phyloP scores from a whole-genome alignment of 257 asterid genomes.

The Nicotiana undulata region DNA sequence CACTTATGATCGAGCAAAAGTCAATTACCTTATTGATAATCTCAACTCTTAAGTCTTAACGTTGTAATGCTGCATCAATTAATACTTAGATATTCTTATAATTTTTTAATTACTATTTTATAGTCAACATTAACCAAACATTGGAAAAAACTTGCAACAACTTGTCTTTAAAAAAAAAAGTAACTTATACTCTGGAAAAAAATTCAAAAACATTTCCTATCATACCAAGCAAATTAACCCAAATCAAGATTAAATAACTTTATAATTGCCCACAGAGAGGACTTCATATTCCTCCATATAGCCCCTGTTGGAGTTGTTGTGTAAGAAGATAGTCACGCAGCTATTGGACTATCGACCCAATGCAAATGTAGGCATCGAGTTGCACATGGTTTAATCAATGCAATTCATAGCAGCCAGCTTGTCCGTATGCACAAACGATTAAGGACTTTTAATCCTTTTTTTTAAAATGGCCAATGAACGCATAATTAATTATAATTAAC shows the following conservation, averaged over 20 bases:
- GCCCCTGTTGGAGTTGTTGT: neutral
- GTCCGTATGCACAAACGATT: neutral
- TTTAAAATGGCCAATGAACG: neutral
- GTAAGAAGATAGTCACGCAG: neutral
- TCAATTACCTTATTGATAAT: no score
- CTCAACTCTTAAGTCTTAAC: no score
- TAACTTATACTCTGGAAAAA: no score
- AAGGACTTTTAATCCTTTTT: neutral
- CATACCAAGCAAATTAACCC: neutral
- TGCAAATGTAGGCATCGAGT: neutral
- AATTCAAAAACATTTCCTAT: no score
- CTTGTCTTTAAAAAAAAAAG: no score
- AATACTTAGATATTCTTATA: no score
- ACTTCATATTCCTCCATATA: neutral
- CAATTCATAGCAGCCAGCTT: neutral
- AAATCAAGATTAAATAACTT: no score
- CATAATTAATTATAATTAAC: neutral
- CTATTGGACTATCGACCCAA: neutral
- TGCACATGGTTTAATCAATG: neutral
- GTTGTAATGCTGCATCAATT: no score
- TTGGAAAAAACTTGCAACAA: no score
- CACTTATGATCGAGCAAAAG: no score
- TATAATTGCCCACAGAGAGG: neutral
- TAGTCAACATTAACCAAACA: no score
- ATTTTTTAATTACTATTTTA: no score